These are phyloP conservation scores for Trichaptum fuscoviolaceum DNA, from an alignment of 768 basidiomycete species.

Conservation along the genomic window DNA sequence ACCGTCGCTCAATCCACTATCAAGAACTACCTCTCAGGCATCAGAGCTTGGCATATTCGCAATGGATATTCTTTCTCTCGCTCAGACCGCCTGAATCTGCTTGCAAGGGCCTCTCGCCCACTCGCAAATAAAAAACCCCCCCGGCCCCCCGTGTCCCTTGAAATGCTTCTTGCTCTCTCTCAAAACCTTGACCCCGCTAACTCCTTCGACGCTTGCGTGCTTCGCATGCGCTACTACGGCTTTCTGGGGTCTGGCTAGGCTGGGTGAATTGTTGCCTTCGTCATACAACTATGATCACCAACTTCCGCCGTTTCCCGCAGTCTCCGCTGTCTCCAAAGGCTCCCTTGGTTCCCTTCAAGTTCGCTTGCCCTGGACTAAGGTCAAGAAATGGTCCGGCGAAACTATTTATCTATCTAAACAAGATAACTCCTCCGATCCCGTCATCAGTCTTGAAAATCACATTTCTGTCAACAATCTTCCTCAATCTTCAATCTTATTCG, in stretches of 20 bases:
- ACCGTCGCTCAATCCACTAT: slow-evolving; percentile 9
- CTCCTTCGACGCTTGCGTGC: slow-evolving; percentile 22
- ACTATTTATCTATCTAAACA: not conserved
- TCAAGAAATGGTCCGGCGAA: not conserved
- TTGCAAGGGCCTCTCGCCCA: slow-evolving; percentile 15
- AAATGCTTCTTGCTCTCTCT: slow-evolving; percentile 18
- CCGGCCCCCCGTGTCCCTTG: slow-evolving; percentile 15
- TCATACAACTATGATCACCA: not conserved
- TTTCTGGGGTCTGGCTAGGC: slow-evolving; percentile 28
- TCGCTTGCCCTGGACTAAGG: not conserved
- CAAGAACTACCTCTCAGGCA: slow-evolving; percentile 19
- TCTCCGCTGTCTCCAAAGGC: not conserved
- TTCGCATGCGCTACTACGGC: slow-evolving; percentile 18
- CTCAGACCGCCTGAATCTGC: slow-evolving; percentile 19
- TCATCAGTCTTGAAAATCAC: too few relatives aligned
- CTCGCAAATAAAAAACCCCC: slow-evolving; percentile 11
- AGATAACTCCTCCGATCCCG: slow-evolving; percentile 12
- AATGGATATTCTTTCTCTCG: slow-evolving; percentile 14
- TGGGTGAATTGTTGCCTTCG: slow-evolving; percentile 26
- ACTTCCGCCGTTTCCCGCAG: not conserved
- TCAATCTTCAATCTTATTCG: too few relatives aligned
- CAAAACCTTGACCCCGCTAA: slow-evolving; percentile 13
- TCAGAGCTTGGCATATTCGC: not conserved
- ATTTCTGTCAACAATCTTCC: too few relatives aligned
- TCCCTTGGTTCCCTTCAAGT: not conserved